Evolutionary conservation across 75 land plant genomes (phyloP), one percentile per base, ranked within the genome.

Genomic region (Chamaecyparis obtusa): DNA sequence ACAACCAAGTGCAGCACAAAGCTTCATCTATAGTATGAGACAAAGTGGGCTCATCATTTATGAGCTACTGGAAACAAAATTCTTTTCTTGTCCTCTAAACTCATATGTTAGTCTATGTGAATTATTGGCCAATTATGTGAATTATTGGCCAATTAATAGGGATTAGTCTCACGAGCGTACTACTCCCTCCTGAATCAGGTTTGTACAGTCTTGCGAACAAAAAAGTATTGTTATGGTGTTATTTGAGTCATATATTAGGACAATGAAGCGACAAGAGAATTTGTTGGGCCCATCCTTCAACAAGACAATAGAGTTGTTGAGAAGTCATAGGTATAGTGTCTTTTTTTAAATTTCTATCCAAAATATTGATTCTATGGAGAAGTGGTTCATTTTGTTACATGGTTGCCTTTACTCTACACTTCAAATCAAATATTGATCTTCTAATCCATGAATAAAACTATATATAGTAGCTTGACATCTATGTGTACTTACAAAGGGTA

Each of bases 1-100:
- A 99, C 1, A 91, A 55, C 39, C 93, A 90, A 74, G 97, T 95
- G 56, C 99, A 98, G 84, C 99, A 98, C 93, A 87, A 99, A 17
- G 99, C 84, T 15, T 92, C 99, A 0, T 98, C 99, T 13, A 98
- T 98, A 78, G 95, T 90, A 16, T 96, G 97, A 33, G 86, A 89
- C 49, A 95, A 97, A 91, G 89, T 89, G 24, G 67, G 95, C 41
- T 76, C 89, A 8, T 32, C 90, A 1, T 94, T 94, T 86, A 94
- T 98, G 33, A n/a, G 90, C 64, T 98, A 99, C 93, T 71, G 92
- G 14, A 93, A 43, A 43, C 7, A 3, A 43, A 43, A 4, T 43
- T 4, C 6, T 43, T 4, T 43, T 57, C 56, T 43, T 85, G 13
- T 24, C 17, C 27, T 77, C n/a, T n/a, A n/a, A n/a, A n/a, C n/a